Evolutionary conservation across 2,329 filamentous ascomycete genomes (phyloP).

Genomic region (Dryadomyces sulphureus): DNA sequence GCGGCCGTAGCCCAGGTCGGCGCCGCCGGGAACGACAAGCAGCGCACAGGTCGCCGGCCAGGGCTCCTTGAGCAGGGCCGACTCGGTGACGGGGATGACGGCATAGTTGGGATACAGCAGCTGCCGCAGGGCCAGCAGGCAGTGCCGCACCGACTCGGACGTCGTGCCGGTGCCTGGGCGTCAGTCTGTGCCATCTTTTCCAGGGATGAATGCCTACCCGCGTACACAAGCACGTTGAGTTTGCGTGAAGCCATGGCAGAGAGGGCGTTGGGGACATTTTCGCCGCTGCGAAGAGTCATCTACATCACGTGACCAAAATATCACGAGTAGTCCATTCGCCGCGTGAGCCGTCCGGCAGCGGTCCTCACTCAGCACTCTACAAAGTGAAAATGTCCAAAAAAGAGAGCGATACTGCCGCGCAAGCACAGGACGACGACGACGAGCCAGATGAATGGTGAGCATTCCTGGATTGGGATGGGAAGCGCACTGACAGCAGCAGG

Average conservation of each 20-base stretch:
- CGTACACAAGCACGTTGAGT: conserved; percentile 88
- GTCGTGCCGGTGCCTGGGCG: conserved; percentile 68
- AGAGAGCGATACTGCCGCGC: conserved; percentile 25
- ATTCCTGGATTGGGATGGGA: background rate
- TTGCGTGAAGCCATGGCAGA: conserved; percentile 46
- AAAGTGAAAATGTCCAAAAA: conserved; percentile 45
- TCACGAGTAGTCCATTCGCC: no score
- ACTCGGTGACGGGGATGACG: conserved; percentile 69
- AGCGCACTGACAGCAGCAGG: conserved; percentile 36
- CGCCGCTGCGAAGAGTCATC: no score
- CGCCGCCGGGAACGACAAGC: conserved; percentile 83
- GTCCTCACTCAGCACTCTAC: conserved; percentile 14
- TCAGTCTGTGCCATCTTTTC: background rate
- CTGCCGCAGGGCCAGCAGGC: conserved; percentile 70
- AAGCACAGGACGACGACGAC: conserved; percentile 48
- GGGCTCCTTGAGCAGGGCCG: conserved; percentile 74
- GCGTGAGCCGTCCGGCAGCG: no score
- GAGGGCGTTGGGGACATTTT: background rate
- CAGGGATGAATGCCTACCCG: conserved; percentile 36
- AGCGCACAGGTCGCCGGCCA: conserved; percentile 80
- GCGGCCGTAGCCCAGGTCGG: conserved; percentile 84
- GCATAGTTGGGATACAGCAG: conserved; percentile 85
- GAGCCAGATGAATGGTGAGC: conserved; percentile 89
- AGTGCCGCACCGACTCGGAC: conserved; percentile 77
- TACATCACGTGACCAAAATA: no score